phyloP scores from a whole-genome alignment of 2,329 filamentous ascomycete genomes.

The Tolypocladium amazonense region DNA sequence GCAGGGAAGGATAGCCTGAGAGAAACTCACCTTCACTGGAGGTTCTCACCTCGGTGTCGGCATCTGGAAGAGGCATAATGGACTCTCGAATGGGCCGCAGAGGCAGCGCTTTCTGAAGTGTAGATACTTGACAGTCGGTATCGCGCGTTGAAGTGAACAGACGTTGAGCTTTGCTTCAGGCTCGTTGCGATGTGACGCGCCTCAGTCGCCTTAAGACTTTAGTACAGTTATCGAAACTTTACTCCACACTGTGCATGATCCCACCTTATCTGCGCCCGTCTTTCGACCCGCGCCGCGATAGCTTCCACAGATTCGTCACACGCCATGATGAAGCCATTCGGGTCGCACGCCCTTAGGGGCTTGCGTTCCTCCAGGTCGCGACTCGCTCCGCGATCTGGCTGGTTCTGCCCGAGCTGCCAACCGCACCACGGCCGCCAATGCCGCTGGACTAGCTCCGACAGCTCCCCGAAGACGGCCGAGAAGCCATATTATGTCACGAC shows the following conservation, averaged over 20 bases:
- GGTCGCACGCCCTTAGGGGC: constrained; percentile 14
- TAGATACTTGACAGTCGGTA: neutral
- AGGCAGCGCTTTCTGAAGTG: neutral
- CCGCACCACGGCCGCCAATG: constrained; percentile 8
- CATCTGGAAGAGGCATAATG: constrained; percentile 25
- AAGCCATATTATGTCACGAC: constrained; percentile 96
- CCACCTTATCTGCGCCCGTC: neutral
- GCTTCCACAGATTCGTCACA: constrained; percentile 1
- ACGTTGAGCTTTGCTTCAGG: neutral
- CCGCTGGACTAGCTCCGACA: constrained; percentile 22
- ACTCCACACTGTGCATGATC: constrained; percentile 7
- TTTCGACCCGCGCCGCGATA: neutral
- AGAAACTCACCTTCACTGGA: constrained; percentile 32
- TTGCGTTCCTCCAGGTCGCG: constrained; percentile 10
- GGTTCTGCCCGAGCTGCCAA: constrained; percentile 18
- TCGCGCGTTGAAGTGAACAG: neutral
- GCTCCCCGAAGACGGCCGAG: constrained; percentile 9
- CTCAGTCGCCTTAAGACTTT: neutral
- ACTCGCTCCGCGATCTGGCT: constrained; percentile 8
- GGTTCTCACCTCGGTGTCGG: constrained; percentile 32
- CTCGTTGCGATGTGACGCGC: neutral
- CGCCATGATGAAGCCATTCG: constrained; percentile 16
- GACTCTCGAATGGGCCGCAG: neutral
- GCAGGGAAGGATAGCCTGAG: neutral
- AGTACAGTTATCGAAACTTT: constrained; percentile 6